phyloP scores from a whole-genome alignment of 495 filamentous ascomycete genomes.

The Neurospora sp. region DNA sequence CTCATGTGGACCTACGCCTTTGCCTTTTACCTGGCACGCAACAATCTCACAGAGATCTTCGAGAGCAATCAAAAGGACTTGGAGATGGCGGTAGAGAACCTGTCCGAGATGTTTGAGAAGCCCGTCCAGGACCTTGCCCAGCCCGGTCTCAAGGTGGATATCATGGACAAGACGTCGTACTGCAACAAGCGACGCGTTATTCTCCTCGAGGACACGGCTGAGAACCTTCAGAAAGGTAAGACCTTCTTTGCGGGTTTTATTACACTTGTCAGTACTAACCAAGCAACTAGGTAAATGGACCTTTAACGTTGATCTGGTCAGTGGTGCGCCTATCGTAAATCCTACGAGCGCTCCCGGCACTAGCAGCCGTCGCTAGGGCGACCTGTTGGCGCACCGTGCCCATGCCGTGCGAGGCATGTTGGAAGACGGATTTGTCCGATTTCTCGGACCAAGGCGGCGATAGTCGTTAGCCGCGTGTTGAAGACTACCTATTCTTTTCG shows the following conservation, averaged over 20 bases:
- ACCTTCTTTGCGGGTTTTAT: not conserved
- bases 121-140: conserved; percentile 71
- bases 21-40: conserved; percentile 88
- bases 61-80: conserved; percentile 98
- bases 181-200: conserved; percentile 89
- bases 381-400: not conserved
- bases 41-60: conserved; percentile 94
- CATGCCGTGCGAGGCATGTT: not conserved
- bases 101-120: conserved; percentile 98
- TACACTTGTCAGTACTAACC: not conserved
- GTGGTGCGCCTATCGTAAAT: not conserved
- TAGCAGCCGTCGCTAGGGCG: conserved; percentile 10
- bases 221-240: conserved; percentile 80
- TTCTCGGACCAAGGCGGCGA: not conserved
- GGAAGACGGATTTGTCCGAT: not conserved
- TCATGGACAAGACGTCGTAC: conserved; percentile 95
- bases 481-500: not conserved
- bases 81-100: conserved; percentile 88
- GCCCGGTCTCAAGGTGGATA: conserved; percentile 74
- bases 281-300: conserved; percentile 31
- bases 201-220: conserved; percentile 79
- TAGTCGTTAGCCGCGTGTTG: not conserved
- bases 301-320: conserved; percentile 34
- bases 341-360: conserved; percentile 8
- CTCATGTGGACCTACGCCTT: conserved; percentile 99